A percentile compares a stretch with the other conserved stretches of the same genome.
Evolutionary conservation across 1,284 basidiomycete species (phyloP).

Genomic region (Termitomyces sp.): DNA sequence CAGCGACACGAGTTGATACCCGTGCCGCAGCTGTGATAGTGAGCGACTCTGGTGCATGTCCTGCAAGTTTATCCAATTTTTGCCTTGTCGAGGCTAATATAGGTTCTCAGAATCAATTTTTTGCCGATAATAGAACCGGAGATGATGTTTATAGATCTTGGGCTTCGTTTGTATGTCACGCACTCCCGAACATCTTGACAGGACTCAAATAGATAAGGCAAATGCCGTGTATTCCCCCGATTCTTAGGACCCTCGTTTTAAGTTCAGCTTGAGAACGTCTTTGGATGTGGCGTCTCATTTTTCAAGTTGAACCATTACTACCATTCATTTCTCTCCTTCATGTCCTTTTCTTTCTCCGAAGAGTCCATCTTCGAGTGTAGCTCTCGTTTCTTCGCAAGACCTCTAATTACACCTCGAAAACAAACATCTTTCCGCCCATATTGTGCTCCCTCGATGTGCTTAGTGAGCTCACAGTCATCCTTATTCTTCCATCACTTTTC

Average conservation of each 20-base stretch:
- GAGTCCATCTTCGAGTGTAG: conserved; percentile 1
- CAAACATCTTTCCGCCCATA: not conserved
- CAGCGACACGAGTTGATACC: not conserved
- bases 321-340: conserved; percentile 2
- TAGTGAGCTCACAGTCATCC: not conserved
- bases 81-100: not conserved
- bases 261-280: not conserved
- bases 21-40: not conserved
- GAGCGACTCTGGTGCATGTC: not conserved
- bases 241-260: not conserved
- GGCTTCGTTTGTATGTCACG: conserved; percentile 1
- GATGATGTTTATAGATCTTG: not conserved
- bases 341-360: conserved; percentile 1
- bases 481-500: not conserved
- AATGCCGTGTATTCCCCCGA: not conserved
- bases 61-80: not conserved
- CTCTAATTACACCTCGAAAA: not conserved
- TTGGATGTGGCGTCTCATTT: not conserved
- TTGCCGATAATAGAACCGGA: not conserved
- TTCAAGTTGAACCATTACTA: not conserved
- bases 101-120: not conserved
- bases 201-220: not conserved
- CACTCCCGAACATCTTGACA: not conserved
- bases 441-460: not conserved
- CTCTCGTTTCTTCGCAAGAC: not conserved